A percentile compares a stretch with the other conserved stretches of the same genome.
Conservation (phyloP, 2,329 filamentous ascomycete genomes). For the Phoma sp. region DNA sequence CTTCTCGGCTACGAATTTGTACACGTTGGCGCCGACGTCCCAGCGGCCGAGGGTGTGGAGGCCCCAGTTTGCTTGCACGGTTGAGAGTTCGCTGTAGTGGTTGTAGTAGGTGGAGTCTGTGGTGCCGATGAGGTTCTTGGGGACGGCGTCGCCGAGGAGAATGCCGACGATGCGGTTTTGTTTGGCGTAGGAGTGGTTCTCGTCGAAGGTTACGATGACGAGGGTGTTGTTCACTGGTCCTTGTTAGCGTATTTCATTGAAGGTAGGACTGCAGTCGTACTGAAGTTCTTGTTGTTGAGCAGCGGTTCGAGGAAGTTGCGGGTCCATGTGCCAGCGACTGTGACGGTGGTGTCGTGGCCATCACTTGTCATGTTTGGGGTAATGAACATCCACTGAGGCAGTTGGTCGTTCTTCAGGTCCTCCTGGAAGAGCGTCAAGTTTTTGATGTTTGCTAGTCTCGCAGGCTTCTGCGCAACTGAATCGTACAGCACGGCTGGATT, state of each 20-base stretch:
- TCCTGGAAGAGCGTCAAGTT: conserved; percentile 72
- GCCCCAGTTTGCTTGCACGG: conserved; percentile 56
- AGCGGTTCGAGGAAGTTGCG: conserved; percentile 74
- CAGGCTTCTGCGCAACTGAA: conserved; percentile 64
- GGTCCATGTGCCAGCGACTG: conserved; percentile 72
- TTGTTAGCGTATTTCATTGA: neutral
- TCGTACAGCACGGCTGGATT: conserved; percentile 73
- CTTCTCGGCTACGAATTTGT: conserved; percentile 42
- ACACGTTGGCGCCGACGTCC: conserved; percentile 58
- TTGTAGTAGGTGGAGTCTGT: conserved; percentile 68
- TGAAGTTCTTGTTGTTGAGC: conserved; percentile 73
- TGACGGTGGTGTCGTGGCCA: conserved; percentile 75
- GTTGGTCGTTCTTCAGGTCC: conserved; percentile 30
- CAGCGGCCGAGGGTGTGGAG: conserved; percentile 56
- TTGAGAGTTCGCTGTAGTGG: conserved; percentile 56
- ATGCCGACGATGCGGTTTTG: conserved; percentile 75
- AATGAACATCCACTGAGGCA: conserved; percentile 46
- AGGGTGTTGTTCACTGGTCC: conserved; percentile 69
- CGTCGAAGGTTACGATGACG: conserved; percentile 79
- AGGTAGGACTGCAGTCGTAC: neutral
- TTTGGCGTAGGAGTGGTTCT: conserved; percentile 72
- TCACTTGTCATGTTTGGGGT: conserved; percentile 76
- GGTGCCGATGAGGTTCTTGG: conserved; percentile 69
- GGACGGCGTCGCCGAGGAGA: conserved; percentile 77
- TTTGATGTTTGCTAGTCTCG: conserved; percentile 74